A percentile compares a stretch with the other conserved stretches of the same genome.
phyloP scores from a whole-genome alignment of 129 eudicot genomes.

The Arctium lappa region DNA sequence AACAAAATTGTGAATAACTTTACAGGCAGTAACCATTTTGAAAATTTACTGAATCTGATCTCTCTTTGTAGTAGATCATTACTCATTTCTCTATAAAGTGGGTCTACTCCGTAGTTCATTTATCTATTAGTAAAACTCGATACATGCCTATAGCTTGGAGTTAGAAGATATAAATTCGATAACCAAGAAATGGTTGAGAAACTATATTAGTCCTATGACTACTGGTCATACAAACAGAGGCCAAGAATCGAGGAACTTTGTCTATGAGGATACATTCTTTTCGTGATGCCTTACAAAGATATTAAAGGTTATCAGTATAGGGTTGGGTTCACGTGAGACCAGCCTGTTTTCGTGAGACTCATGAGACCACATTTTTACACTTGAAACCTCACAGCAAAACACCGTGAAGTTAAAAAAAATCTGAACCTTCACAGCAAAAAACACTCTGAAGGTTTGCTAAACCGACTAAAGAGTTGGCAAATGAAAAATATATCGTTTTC shows the following conservation, averaged over 20 bases:
- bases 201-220: background rate
- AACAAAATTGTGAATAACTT: background rate
- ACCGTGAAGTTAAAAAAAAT: no score
- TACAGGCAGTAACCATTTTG: background rate
- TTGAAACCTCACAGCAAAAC: no score
- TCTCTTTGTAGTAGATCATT: background rate
- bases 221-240: conserved; percentile 3
- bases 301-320: background rate
- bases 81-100: background rate
- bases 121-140: background rate
- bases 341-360: no score
- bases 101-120: background rate
- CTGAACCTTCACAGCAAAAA: no score
- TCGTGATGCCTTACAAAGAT: background rate
- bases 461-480: no score
- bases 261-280: background rate
- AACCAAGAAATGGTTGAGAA: background rate
- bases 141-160: background rate
- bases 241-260: background rate
- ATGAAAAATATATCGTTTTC: no score
- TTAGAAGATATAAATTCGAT: background rate
- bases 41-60: background rate
- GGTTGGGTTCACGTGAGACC: no score
- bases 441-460: no score
- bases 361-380: no score